Evolutionary conservation across 108 stramenopile genomes (phyloP).

Genomic region (Schizochytrium sp.): DNA sequence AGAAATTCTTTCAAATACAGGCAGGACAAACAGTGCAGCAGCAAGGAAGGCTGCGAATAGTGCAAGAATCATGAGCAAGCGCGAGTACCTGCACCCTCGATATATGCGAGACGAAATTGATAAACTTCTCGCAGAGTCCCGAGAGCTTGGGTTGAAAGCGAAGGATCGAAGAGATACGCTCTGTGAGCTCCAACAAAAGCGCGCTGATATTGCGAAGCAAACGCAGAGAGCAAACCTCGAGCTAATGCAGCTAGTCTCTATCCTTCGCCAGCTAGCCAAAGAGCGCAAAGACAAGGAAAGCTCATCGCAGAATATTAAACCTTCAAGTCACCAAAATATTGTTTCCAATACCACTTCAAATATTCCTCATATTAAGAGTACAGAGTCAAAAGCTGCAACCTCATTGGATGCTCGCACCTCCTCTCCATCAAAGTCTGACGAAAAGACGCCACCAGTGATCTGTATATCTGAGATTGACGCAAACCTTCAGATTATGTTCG

Average conservation of each 20-base stretch:
- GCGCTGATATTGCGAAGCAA: neutral
- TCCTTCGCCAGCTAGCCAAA: neutral
- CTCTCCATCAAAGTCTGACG: no score
- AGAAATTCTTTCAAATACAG: no score
- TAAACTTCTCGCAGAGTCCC: neutral
- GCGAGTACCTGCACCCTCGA: constrained; percentile 46
- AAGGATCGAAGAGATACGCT: neutral
- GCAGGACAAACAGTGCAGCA: no score
- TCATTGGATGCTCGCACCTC: no score
- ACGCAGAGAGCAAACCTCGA: constrained; percentile 41
- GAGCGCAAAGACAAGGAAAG: neutral
- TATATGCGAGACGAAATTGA: constrained; percentile 33
- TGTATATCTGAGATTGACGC: no score
- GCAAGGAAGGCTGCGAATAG: neutral
- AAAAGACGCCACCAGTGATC: no score
- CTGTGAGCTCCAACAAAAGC: neutral
- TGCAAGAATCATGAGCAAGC: neutral
- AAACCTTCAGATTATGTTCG: no score
- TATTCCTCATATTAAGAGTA: no score
- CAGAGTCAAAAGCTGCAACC: no score
- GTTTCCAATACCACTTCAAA: no score
- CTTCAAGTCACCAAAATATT: no score
- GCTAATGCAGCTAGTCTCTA: neutral
- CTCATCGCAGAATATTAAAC: neutral
- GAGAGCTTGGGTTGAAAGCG: neutral